Evolutionary conservation across 108 stramenopile genomes (phyloP).

Genomic region (Aurantiochytrium sp.): DNA sequence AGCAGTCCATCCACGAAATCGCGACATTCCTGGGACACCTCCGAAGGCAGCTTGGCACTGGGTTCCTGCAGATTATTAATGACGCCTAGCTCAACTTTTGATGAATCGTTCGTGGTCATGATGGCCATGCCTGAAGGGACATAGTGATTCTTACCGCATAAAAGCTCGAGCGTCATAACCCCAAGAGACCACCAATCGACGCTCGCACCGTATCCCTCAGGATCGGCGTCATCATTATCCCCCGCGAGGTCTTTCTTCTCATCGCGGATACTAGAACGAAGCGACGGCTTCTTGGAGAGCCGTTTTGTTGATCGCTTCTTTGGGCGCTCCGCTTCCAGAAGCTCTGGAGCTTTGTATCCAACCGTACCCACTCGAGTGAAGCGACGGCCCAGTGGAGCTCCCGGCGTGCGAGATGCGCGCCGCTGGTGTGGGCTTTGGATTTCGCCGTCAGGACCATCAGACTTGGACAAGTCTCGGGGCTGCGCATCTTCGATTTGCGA

Average conservation of each 20-base stretch:
- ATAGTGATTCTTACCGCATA: not conserved
- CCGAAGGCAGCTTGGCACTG: not conserved
- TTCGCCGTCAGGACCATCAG: too few species aligned
- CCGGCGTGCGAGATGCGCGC: too few species aligned
- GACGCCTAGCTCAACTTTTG: not conserved
- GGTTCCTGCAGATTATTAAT: not conserved
- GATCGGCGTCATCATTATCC: not conserved
- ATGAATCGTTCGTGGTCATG: not conserved
- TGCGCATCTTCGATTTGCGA: too few species aligned
- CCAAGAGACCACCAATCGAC: conserved; percentile 1
- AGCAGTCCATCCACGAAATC: not conserved
- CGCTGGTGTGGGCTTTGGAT: not conserved
- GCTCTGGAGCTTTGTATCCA: conserved; percentile 12
- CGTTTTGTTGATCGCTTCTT: not conserved
- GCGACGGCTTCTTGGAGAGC: not conserved
- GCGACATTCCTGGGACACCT: not conserved
- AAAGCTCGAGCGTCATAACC: not conserved
- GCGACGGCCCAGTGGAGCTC: not conserved
- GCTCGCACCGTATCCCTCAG: not conserved
- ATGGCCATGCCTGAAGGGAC: not conserved
- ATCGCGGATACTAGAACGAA: too few species aligned
- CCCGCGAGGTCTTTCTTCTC: not conserved
- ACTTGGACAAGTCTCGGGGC: too few species aligned
- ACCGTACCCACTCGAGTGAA: not conserved
- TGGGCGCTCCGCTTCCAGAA: not conserved